Conservation (phyloP, 164 flowering plant species). For the Amborella trichopoda region DNA sequence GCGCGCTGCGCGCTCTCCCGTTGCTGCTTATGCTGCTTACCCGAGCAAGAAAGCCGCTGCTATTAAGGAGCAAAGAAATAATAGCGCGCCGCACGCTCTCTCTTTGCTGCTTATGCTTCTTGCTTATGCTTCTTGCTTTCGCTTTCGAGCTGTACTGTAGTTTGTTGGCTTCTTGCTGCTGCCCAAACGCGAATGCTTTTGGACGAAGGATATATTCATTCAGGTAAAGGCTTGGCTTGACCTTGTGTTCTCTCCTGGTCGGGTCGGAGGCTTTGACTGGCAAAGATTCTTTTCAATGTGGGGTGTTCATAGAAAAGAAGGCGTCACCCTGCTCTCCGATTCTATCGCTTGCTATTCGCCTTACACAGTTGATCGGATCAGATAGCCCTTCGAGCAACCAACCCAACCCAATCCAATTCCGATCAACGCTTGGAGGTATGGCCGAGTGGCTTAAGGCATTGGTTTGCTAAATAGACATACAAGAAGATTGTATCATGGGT, state of each 20-base stretch:
- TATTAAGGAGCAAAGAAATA: no score
- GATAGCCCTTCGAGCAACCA: conserved; percentile 2
- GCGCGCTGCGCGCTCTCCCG: no score
- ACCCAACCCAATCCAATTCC: background rate
- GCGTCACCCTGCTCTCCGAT: background rate
- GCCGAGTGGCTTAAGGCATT: conserved; percentile 8
- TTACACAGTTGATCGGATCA: conserved; percentile 1
- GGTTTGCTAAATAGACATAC: conserved; percentile 9
- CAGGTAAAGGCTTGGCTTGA: no score
- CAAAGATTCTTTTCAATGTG: background rate
- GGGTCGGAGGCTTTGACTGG: background rate
- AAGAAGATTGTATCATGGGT: conserved; percentile 12
- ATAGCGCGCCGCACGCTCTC: no score
- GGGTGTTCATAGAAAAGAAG: background rate
- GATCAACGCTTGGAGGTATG: conserved; percentile 6
- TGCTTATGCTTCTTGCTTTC: no score
- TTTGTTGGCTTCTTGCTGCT: no score
- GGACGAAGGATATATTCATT: no score
- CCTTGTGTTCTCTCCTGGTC: background rate
- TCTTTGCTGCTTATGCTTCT: no score
- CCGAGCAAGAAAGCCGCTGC: no score
- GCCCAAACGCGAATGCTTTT: no score
- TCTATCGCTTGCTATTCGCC: background rate
- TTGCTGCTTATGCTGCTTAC: no score
- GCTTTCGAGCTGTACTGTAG: no score